A percentile compares a stretch with the other conserved stretches of the same genome.
These are phyloP conservation scores for Sporothrix variecibatus DNA, from an alignment of 2,329 filamentous ascomycete species.

Conservation along the genomic window DNA sequence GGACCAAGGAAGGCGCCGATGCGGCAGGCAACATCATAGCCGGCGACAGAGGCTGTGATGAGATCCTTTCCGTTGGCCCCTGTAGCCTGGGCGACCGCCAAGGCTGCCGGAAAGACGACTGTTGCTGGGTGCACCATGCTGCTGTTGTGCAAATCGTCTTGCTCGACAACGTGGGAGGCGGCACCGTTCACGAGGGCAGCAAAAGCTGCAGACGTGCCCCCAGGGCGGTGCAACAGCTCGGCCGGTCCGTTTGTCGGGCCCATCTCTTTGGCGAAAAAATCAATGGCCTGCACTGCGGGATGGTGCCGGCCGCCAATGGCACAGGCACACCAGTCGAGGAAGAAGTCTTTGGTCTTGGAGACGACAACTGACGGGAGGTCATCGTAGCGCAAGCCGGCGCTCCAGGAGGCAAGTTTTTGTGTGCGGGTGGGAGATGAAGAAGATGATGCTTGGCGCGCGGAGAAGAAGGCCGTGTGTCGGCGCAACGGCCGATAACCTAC, in stretches of 20 bases:
- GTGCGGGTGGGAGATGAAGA: not conserved
- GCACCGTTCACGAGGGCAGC: slow-evolving; percentile 10
- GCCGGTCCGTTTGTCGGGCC: not conserved
- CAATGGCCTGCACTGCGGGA: slow-evolving; percentile 9
- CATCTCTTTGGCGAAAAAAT: not conserved
- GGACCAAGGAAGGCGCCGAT: slow-evolving; percentile 6
- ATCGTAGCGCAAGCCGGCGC: slow-evolving; percentile 6
- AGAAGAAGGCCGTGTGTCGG: not conserved
- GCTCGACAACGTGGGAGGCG: slow-evolving; percentile 17
- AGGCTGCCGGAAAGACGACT: slow-evolving; percentile 20
- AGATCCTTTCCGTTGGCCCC: not conserved
- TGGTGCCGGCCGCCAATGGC: slow-evolving; percentile 12
- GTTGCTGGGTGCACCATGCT: slow-evolving; percentile 22
- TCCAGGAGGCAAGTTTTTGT: slow-evolving; percentile 1
- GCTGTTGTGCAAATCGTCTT: slow-evolving; percentile 19
- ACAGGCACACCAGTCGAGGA: slow-evolving; percentile 19
- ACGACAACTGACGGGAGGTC: not conserved
- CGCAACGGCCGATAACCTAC: not conserved
- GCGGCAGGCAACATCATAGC: slow-evolving; percentile 22
- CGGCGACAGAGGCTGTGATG: slow-evolving; percentile 9
- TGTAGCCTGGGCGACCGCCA: slow-evolving; percentile 12
- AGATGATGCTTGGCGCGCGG: slow-evolving; percentile 21
- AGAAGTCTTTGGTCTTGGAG: slow-evolving; percentile 7
- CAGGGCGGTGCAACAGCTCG: not conserved
- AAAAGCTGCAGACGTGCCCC: not conserved